These are phyloP conservation scores for Phoma sp. DNA, from an alignment of 2,329 filamentous ascomycete species.

Conservation along the genomic window DNA sequence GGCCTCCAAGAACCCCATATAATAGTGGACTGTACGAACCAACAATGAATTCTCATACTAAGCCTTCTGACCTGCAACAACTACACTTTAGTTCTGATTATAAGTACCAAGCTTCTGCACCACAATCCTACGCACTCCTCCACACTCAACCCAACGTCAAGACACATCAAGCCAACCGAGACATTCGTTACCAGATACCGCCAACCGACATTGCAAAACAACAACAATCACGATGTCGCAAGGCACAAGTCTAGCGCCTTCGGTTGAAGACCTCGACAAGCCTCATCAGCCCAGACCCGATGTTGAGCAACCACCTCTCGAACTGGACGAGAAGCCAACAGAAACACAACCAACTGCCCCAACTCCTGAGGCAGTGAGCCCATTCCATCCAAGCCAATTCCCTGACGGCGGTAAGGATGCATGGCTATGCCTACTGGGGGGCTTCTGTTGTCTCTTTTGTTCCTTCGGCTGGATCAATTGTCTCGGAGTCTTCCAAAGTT, in stretches of 20 bases:
- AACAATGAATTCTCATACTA: neutral
- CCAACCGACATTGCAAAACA: too few species aligned
- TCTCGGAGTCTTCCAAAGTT: conserved; percentile 56
- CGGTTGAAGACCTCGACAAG: conserved; percentile 26
- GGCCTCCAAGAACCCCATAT: conserved; percentile 1
- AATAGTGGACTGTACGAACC: neutral
- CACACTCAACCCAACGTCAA: too few species aligned
- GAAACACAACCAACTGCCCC: conserved; percentile 7
- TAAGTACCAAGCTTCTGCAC: neutral
- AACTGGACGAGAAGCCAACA: conserved; percentile 22
- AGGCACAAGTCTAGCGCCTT: conserved; percentile 22
- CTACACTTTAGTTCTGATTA: neutral
- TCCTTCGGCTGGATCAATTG: conserved; percentile 55
- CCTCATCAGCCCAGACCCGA: conserved; percentile 8
- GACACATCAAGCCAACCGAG: neutral
- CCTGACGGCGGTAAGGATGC: conserved; percentile 50
- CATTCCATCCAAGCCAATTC: conserved; percentile 42
- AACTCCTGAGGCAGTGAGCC: conserved; percentile 24
- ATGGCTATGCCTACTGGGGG: conserved; percentile 41
- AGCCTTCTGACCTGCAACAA: neutral
- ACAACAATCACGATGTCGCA: conserved; percentile 3
- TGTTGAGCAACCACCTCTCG: conserved; percentile 24
- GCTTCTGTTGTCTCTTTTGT: conserved; percentile 39
- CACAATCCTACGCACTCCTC: neutral
- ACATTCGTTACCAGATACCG: too few species aligned